phyloP scores from a whole-genome alignment of 2,329 filamentous ascomycete genomes.

The Ophiostoma piceae region DNA sequence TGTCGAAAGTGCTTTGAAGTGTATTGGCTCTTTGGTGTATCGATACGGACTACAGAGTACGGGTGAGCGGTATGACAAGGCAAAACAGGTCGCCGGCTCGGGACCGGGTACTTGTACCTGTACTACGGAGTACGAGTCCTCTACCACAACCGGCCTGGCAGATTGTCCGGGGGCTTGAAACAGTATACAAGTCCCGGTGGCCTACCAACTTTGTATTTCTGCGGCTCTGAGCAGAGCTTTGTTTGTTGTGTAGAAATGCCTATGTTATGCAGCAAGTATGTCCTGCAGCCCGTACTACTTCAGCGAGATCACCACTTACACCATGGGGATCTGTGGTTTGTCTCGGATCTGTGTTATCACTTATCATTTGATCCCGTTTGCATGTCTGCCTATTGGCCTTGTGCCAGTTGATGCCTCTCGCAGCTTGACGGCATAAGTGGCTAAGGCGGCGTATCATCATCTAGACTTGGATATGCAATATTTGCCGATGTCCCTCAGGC shows the following conservation, averaged over 20 bases:
- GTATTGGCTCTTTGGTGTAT: too few species aligned
- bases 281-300: neutral
- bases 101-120: neutral
- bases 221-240: neutral
- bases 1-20: neutral
- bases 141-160: neutral
- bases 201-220: neutral
- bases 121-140: neutral
- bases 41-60: too few species aligned
- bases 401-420: neutral
- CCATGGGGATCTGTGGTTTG: too few species aligned
- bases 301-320: too few species aligned
- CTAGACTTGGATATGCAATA: neutral
- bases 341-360: too few species aligned
- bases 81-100: neutral
- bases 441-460: neutral
- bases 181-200: neutral
- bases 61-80: neutral
- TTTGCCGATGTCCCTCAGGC: neutral
- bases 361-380: neutral
- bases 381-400: neutral
- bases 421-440: neutral
- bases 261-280: neutral
- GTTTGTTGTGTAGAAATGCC: neutral
- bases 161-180: neutral